Evolutionary conservation across 176 grass and related monocot species (phyloP), one percentile per base, ranked within the genome.

Genomic region (Carex myosuroides): DNA sequence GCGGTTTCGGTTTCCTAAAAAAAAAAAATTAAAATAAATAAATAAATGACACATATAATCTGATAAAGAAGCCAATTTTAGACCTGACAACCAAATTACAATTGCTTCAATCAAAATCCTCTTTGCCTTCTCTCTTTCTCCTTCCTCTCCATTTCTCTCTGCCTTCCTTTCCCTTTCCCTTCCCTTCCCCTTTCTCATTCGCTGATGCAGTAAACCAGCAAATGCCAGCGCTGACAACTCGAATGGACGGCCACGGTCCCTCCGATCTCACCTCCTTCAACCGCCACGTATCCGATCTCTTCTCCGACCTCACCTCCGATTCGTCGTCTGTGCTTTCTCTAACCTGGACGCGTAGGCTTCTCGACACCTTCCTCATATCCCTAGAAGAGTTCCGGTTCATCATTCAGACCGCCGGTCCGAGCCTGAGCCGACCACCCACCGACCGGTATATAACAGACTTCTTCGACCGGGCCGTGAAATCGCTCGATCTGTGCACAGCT

Each of bases 401-500:
- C 21, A 88, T 95, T 84, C 60, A 42, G 66, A 5, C 26, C 37
- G 46, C 69, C 3, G n/a, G 42, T 41, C 7, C 61, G 7, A 7
- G 20, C 5, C 79, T 89, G 17, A 13, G 69, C 0, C 50, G 89
- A 3, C 82, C 95, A 8, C 89, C 95, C 8, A 83, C 91, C 81
- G 91, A 95, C 86, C 91, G 95, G 66, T 79, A 90, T 52, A 55
- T 98, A 72, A 42, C 84, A 9, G 95, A 95, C 88, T 98, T 95
- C 89, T 90, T 95, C 91, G 95, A 98, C 57, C 92, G 95, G 60
- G 88, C 91, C 18, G 86, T 98, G 70, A 98, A 93, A 84, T 91
- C 91, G 0, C 95, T 98, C 89, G 95, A 98, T 85, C 90, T 98
- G 70, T 99, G 97, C 93, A 99, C 94, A 29, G 93, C 97, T 70